Evolutionary conservation across 805 yeast genomes (phyloP).

Genomic region (Candida schatavii): DNA sequence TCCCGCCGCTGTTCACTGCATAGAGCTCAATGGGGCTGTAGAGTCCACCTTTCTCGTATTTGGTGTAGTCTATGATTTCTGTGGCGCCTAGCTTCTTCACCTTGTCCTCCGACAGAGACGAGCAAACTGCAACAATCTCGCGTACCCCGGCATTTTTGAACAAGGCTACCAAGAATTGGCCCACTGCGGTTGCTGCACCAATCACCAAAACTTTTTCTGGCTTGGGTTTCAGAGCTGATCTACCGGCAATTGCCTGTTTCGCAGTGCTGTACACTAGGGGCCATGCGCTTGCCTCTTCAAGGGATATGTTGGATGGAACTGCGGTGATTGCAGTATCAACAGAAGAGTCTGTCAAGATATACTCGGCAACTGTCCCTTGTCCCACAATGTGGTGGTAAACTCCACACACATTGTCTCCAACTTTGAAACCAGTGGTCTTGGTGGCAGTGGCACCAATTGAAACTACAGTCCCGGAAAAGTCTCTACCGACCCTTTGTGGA

Average conservation of each 20-base stretch:
- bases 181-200: conserved; percentile 77
- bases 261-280: conserved; percentile 70
- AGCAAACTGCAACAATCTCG: conserved; percentile 57
- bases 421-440: conserved; percentile 15
- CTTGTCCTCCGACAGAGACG: conserved; percentile 43
- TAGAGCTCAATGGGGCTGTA: background rate
- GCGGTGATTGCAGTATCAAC: conserved; percentile 31
- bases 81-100: conserved; percentile 57
- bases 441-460: conserved; percentile 27
- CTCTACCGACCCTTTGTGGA: conserved; percentile 26
- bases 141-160: conserved; percentile 47
- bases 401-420: conserved; percentile 32
- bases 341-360: conserved; percentile 38
- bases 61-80: conserved; percentile 54
- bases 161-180: conserved; percentile 53
- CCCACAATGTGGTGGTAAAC: conserved; percentile 14
- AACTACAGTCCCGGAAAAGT: conserved; percentile 32
- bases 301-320: conserved; percentile 43
- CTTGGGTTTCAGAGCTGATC: conserved; percentile 18
- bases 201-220: conserved; percentile 49
- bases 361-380: conserved; percentile 47
- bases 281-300: conserved; percentile 61
- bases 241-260: conserved; percentile 36
- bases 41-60: conserved; percentile 20
- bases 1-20: conserved; percentile 14